Base-by-base conservation (phyloP, 164 flowering plant genomes). In the Kalanchoe fedtschenkoi region DNA sequence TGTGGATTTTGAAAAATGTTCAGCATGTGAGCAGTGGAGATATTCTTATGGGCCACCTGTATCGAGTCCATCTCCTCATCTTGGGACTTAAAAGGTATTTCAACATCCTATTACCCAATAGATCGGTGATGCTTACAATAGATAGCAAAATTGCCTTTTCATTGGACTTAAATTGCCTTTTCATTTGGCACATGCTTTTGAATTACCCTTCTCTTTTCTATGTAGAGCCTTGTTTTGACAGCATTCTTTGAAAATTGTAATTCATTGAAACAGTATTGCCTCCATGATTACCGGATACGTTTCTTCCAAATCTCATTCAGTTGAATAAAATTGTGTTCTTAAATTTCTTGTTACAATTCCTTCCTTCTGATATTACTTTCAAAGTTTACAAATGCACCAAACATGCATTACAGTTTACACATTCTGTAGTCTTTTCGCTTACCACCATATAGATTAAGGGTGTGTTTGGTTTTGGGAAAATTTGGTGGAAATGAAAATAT, bases 1-100 rank as follows among this genome's bases (percentile, higher is more conserved):
- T 65, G 75, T 81, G 62, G 71, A 76, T 62, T 61, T 78, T 70
- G 93, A 91, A 16, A 87, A 74, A 69, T 92, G 98, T 66, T 67
- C 70, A 56, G 96, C 92, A 35, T 92, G 98, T 72, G 89, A 70
- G 42, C 81, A 85, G 64, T 89, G 98, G 98, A 86, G 93, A 81
- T 92, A 87, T 64, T 89, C 98, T n/a, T 46, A 73, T 66, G 98
- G 98, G 8, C 65, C 80, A 9, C 96, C 96, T 14, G 60, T 77
- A 16, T 68, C 89, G 19, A 62, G 80, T 5, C 64, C 47, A 1
- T 70, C 80, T 21, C 91, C 90, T 13, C 62, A 78, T 70, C 63
- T 73, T 35, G 92, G 95, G 28, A 85, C 95, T 26, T 91, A 80
- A 84, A 60, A 62, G 70, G 64, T 33, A 51, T 24, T 51, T 51